Percentiles rank a stretch among this genome's conserved stretches.
phyloP scores from a whole-genome alignment of 1,284 basidiomycete genomes.

The Ceratobasidium sp. region DNA sequence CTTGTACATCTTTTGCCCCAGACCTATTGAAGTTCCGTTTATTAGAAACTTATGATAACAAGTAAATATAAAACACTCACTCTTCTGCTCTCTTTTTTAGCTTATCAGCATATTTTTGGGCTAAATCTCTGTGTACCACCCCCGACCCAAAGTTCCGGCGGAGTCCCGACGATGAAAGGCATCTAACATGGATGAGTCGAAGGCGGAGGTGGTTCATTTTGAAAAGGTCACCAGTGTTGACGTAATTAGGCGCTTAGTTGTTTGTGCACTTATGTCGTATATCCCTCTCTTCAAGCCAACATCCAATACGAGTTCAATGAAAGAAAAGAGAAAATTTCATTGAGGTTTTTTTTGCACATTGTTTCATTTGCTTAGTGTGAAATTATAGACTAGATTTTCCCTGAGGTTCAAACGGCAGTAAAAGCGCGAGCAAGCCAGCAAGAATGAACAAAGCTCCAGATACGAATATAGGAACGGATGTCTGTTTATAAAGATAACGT shows the following conservation, averaged over 20 bases:
- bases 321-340: too few relatives aligned
- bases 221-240: background rate
- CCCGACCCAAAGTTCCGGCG: background rate
- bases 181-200: conserved; percentile 1
- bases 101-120: conserved; percentile 63
- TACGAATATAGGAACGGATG: conserved; percentile 78
- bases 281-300: background rate
- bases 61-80: conserved; percentile 58
- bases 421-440: conserved; percentile 71
- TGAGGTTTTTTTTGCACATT: too few relatives aligned
- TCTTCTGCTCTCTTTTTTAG: conserved; percentile 63
- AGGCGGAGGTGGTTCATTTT: conserved; percentile 45
- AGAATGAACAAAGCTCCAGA: conserved; percentile 75
- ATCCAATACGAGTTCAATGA: too few relatives aligned
- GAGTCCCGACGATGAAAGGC: background rate
- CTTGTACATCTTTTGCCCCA: conserved; percentile 60
- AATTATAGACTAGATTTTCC: conserved; percentile 75
- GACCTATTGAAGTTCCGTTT: conserved; percentile 56
- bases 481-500: conserved; percentile 53
- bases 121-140: background rate
- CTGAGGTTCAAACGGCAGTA: conserved; percentile 79
- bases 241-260: conserved; percentile 10
- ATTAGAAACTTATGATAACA: background rate
- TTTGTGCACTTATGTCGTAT: background rate
- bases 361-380: too few relatives aligned